Conservation (phyloP, 371 early-diverging fungal genomes). For the Massospora cicadina region DNA sequence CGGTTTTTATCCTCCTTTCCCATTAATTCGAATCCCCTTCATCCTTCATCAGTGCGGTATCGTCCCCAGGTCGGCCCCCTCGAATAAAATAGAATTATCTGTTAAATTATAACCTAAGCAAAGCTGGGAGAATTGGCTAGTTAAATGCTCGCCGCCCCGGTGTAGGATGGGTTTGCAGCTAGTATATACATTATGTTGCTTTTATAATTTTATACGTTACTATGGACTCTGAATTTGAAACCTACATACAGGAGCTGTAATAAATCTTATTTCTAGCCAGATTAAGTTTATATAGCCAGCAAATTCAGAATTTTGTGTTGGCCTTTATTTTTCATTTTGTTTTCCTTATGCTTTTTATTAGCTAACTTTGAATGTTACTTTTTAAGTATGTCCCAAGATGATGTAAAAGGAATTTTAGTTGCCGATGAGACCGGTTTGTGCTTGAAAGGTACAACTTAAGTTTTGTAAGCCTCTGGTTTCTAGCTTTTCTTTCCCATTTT, state of each 20-base stretch:
- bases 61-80: too few relatives aligned
- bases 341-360: not conserved
- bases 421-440: not conserved
- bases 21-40: too few relatives aligned
- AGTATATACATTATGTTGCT: too few relatives aligned
- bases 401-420: not conserved
- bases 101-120: too few relatives aligned
- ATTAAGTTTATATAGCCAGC: not conserved
- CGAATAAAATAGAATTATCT: too few relatives aligned
- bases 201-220: too few relatives aligned
- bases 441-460: not conserved
- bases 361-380: too few relatives aligned
- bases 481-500: not conserved
- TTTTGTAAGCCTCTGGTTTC: not conserved
- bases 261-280: not conserved
- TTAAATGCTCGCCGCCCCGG: too few relatives aligned
- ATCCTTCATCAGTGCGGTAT: too few relatives aligned
- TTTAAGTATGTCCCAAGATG: not conserved
- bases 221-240: not conserved
- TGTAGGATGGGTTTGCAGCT: too few relatives aligned
- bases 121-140: too few relatives aligned
- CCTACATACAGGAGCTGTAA: not conserved
- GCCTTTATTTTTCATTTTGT: not conserved
- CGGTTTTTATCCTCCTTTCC: too few relatives aligned
- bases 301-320: not conserved